Evolutionary conservation across 129 eudicot genomes (phyloP), one percentile per base, ranked within the genome.

Genomic region (Centaurea solstitialis): DNA sequence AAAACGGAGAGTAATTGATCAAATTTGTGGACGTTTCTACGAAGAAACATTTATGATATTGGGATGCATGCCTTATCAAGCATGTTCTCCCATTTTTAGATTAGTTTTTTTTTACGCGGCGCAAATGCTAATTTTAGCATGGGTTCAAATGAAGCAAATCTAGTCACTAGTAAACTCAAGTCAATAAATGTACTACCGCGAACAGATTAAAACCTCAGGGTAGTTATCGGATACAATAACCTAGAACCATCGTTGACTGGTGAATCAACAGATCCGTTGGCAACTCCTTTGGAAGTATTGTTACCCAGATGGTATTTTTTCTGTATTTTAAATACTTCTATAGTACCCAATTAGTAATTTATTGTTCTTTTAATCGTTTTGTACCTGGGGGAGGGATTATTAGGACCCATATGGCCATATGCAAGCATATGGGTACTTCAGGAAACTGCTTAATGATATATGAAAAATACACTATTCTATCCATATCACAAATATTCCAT

Each of bases 21-120:
- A 39, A 72, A 72, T 72, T 72, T 12, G 5, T 72, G 76, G 76
- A 72, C 30, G 61, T 72, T 72, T 61, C 59, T 72, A 38, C 17
- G 76, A 72, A 72, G 62, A 72, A 72, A 40, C 62, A 39, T 15
- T n/a, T 37, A 71, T 35, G 53, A 71, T 37, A 71, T 43, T 35
- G 17, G 75, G 37, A 37, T 50, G 7, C 50, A 71, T 71, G 69
- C 17, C 57, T 45, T 45, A 45, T 45, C 57, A 45, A 45, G 57
- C n/a, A 45, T 45, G 57, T 45, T 45, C 11, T 45, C 17, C 57
- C 57, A 45, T 45, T 45, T 43, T 45, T 45, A 45, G 13, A 45
- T 11, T 45, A 45, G 57, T 45, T 45, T 45, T 10, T 45, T 10
- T 13, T 45, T 3, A 33, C 5, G 57, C 17, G 17, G 57, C 57